phyloP scores from a whole-genome alignment of 2,329 filamentous ascomycete species.

The Endothia cerciana region DNA sequence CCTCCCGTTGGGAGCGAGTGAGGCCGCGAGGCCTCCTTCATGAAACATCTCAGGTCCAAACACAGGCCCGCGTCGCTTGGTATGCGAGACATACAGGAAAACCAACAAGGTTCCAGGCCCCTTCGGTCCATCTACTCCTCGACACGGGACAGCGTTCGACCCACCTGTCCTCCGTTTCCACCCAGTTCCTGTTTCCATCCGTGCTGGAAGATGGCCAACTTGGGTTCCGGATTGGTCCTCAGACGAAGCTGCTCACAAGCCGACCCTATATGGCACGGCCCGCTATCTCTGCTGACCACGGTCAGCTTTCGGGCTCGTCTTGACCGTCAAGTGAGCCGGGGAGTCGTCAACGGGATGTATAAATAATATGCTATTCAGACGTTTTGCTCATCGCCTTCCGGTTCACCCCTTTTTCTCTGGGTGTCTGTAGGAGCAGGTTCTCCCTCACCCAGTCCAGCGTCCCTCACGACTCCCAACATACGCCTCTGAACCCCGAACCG shows the following conservation, averaged over 20 bases:
- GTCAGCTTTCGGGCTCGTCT: neutral
- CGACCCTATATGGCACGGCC: neutral
- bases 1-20: neutral
- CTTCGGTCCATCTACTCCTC: neutral
- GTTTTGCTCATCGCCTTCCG: neutral
- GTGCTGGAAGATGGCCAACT: neutral
- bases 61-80: neutral
- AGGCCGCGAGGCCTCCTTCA: neutral
- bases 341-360: neutral
- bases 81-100: neutral
- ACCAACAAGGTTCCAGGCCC: neutral
- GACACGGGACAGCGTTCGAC: neutral
- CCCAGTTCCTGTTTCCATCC: neutral
- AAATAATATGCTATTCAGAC: neutral
- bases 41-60: neutral
- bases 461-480: conserved; percentile 6
- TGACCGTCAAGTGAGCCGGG: neutral
- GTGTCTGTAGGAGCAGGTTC: conserved; percentile 9
- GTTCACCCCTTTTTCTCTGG: neutral
- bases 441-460: conserved; percentile 6
- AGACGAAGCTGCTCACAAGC: neutral
- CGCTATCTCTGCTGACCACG: neutral
- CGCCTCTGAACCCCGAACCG: neutral
- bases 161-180: neutral
- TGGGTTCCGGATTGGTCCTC: neutral